Base-by-base conservation (phyloP, 1,139 yeast genomes). In the Nematodospora anomalae region DNA sequence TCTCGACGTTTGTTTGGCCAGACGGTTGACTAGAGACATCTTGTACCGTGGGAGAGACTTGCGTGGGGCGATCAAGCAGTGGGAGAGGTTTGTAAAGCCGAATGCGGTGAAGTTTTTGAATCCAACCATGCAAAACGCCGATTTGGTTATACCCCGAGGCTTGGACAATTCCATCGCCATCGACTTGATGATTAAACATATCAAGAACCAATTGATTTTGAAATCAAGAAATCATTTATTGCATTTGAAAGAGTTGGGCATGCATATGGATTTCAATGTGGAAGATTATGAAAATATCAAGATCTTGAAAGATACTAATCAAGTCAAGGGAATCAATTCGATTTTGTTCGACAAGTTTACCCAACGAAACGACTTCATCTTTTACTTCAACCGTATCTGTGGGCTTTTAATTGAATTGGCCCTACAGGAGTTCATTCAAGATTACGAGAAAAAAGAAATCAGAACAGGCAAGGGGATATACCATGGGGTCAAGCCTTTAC, bases 61-160 rank as follows among this genome's bases (percentile, higher is more conserved):
- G 28, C 69, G 65, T 3, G 95, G 96, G 1, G 85, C 90, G 21
- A 74, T 92, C 47, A 73, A 78, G 45, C 98, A 92, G 55, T 92
- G 97, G 97, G 83, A 85, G 47, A 63, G 67, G 16, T 90, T 83
- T 59, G 98, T 92, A 25, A 92, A 90, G 56, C 98, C 98, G 11
- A 87, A 89, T 57, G 90, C 95, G 8, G 90, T 83, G 15, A 67
- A 79, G 32, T 77, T 74, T 49, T 83, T 92, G 15, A 75, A 74
- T 42, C 94, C 95, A 3, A 87, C 96, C 0, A 79, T 84, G 81
- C 67, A 74, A 37, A 71, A 73, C 42, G 96, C 98, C 0, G 95
- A 92, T 58, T 72, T 90, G 42, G 79, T 92, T 16, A 78, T 92
- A 18, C 97, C 98, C 1, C 71, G 95, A 29, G 96, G 96, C 6